A percentile compares a stretch with the other conserved stretches of the same genome.
Evolutionary conservation across 441 rosid genomes (phyloP).

Genomic region (Populus tomentosa): DNA sequence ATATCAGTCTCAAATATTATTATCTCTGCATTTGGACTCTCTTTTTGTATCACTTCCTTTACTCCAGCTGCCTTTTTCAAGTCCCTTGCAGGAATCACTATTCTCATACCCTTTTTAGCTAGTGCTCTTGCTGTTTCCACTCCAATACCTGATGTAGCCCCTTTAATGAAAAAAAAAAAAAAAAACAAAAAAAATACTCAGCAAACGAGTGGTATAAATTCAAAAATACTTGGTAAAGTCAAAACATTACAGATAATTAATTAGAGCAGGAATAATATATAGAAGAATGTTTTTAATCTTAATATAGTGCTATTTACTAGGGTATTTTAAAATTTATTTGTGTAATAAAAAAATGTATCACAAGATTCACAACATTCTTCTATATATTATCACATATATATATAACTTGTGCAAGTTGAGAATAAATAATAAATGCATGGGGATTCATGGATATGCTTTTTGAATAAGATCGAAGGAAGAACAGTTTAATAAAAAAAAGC

Average conservation of each 20-base stretch:
- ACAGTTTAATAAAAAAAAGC: neutral
- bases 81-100: constrained; percentile 82
- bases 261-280: neutral
- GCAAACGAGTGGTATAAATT: too few species aligned
- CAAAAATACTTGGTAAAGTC: neutral
- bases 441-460: neutral
- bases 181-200: too few species aligned
- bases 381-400: too few species aligned
- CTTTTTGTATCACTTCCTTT: constrained; percentile 51
- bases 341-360: too few species aligned
- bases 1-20: constrained; percentile 64
- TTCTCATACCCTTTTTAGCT: constrained; percentile 73
- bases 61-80: constrained; percentile 58
- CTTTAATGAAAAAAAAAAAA: constrained; percentile 21
- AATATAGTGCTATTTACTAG: too few species aligned
- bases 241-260: neutral
- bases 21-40: constrained; percentile 57
- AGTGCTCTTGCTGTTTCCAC: constrained; percentile 79
- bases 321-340: too few species aligned
- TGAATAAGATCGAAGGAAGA: neutral
- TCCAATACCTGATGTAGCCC: constrained; percentile 94
- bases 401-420: neutral
- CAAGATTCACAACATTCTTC: too few species aligned
- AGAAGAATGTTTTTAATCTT: too few species aligned
- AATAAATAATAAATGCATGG: neutral